Evolutionary conservation across 768 basidiomycete species (phyloP), one percentile per base, ranked within the genome.

Genomic region (Amanita pseudoporphyria): DNA sequence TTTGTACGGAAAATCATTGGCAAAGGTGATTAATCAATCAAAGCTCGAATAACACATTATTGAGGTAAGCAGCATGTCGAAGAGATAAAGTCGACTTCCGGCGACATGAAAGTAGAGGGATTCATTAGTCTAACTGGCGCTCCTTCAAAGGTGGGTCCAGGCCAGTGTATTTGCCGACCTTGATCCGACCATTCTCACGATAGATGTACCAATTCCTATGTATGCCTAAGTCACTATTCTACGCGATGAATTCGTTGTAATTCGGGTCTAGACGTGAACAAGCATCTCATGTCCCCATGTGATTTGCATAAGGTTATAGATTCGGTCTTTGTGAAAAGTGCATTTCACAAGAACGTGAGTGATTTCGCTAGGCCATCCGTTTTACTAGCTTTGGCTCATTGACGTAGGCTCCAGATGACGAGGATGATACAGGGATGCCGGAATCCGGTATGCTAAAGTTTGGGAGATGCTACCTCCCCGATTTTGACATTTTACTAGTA

Each of bases 141-240:
- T 19, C 66, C 71, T 53, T 82, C 87, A 18, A 91, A 84, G 71
- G 92, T 82, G 35, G 47, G 61, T 52, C 18, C 18, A 18, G 36
- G 50, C 28, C n/a, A 30, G 35, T 31, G 4, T 30, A 45, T 38
- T 40, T 47, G 18, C 38, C n/a, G 28, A 16, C 19, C 24, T 19
- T 18, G 21, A 48, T 37, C 13, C 38, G 37, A 35, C 30, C 51
- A 54, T 33, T 52, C 37, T 53, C 62, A 53, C 28, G 50, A 52
- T 60, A 95, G 88, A 67, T 77, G n/a, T 78, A 84, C 63, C 94
- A 98, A 64, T 88, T 83, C 67, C 64, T 97, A 37, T 96, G 94
- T 93, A 61, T 57, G 81, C 64, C 18, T 38, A 13, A 22, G 32
- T 53, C 7, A 31, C 37, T 56, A 32, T 31, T 45, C 33, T 52